Conservation (phyloP, 768 basidiomycete species). For the Hydnomerulius pinastri region DNA sequence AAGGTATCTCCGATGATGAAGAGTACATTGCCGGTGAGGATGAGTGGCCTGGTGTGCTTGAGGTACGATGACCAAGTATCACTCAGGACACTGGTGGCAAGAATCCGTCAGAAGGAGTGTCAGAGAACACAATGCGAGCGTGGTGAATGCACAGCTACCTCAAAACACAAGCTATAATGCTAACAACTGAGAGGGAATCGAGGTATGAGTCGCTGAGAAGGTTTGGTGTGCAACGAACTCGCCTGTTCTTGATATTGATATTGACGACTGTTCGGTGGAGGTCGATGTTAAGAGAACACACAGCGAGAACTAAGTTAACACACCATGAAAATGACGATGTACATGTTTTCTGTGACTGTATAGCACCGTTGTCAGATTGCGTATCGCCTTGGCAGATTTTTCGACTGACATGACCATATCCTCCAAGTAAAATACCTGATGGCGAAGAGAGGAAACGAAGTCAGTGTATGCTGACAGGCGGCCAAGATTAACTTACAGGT, state of each 20-base stretch:
- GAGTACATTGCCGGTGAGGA: slow-evolving; percentile 23
- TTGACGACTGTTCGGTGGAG: slow-evolving; percentile 1
- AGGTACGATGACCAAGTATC: slow-evolving; percentile 17
- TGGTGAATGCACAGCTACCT: slow-evolving; percentile 10
- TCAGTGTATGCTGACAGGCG: too few species aligned
- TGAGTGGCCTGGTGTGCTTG: neutral
- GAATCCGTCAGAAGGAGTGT: neutral
- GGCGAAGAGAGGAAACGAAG: neutral
- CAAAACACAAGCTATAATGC: slow-evolving; percentile 10
- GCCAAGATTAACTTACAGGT: slow-evolving; percentile 13
- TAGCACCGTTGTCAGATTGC: slow-evolving; percentile 3
- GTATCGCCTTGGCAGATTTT: neutral
- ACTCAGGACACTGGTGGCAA: slow-evolving; percentile 4
- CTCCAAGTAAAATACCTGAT: slow-evolving; percentile 31
- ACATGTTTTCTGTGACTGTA: slow-evolving; percentile 17
- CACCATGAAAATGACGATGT: slow-evolving; percentile 24
- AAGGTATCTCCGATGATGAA: slow-evolving; percentile 28
- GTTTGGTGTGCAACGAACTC: neutral
- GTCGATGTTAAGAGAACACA: neutral
- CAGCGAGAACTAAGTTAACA: neutral
- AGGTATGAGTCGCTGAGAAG: too few species aligned
- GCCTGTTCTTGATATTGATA: slow-evolving; percentile 26
- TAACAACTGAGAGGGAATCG: slow-evolving; percentile 16
- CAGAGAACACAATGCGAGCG: neutral
- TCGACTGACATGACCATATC: slow-evolving; percentile 28